Evolutionary conservation across 495 filamentous ascomycete genomes (phyloP), one percentile per base, ranked within the genome.

Genomic region (Trichoderma reesei): DNA sequence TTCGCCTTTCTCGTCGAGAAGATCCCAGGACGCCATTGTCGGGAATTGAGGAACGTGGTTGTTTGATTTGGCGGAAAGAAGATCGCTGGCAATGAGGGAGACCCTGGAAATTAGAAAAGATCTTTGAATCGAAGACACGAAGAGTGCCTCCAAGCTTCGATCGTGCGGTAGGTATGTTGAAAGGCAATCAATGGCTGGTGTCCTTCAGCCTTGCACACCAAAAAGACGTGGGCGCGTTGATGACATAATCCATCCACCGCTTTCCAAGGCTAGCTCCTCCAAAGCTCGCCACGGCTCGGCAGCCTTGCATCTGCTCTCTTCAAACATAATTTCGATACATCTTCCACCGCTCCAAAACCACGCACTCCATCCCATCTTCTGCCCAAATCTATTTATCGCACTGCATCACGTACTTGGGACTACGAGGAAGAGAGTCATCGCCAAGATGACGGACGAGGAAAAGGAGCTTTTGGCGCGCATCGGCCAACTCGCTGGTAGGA

Each of bases 401-500:
- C 51, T 56, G 31, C 8, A 33, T 33, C 13, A 34, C 26, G 14
- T 26, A 56, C 26, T 10, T 2, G 14, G 26, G 10, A 5, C 8
- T 20, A 10, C 3, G 34, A 7, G 7, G 51, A 3, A 34, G 34
- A 1, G 9, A 56, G 10, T 5, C 26, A 18, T 62, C 9, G 4
- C 31, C 5, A 34, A 56, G 36, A 91, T 91, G 88, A 83, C 88
- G 60, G 83, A 89, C 67, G 85, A 90, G 66, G 81, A 86, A 33
- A 84, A 90, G 69, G 88, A 90, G 69, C 77, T 94, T 54, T 79
- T 91, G 70, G 84, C 83, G 62, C 85, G 82, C 70, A 96, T 96
- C 75, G 80, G 85, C 73, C 85, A 85, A 65, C 78, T 96, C 70
- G 86, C 88, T 73, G 86, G 89, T 90, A 74, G 71, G 81, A 59